Conservation (phyloP, 306 rosid genomes). For the Quercus mongolica region DNA sequence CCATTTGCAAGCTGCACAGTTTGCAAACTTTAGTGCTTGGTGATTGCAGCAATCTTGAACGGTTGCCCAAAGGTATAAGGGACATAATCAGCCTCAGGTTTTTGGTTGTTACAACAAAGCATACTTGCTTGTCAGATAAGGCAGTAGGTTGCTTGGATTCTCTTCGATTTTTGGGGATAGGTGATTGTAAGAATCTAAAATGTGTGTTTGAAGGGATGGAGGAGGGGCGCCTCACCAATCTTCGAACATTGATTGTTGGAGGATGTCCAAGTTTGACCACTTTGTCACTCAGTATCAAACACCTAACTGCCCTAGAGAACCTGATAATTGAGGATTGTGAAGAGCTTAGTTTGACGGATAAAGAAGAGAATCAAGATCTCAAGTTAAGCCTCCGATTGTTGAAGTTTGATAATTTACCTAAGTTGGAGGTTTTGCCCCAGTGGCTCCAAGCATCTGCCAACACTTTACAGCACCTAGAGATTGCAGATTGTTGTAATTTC, state of each 20-base stretch:
- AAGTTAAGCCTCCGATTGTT: not conserved
- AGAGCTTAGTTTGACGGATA: not conserved
- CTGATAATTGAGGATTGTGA: not conserved
- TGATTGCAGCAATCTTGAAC: too few relatives aligned
- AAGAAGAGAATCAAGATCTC: not conserved
- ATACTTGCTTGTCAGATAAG: not conserved
- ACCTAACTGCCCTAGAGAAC: conserved; percentile 11
- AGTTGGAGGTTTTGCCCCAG: too few relatives aligned
- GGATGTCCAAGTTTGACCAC: not conserved
- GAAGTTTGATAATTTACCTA: too few relatives aligned
- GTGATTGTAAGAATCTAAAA: not conserved
- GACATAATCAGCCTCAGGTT: conserved; percentile 15
- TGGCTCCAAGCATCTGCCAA: conserved; percentile 3
- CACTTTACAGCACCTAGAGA: too few relatives aligned
- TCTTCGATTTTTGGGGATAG: not conserved
- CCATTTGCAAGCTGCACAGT: too few relatives aligned
- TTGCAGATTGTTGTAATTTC: too few relatives aligned
- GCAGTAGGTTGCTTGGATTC: conserved; percentile 15
- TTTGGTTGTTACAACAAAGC: conserved; percentile 24
- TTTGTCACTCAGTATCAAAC: not conserved
- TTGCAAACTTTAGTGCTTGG: too few relatives aligned
- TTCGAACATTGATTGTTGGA: not conserved
- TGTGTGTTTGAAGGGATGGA: conserved; percentile 1
- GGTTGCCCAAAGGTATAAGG: too few relatives aligned
- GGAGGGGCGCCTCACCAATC: not conserved